Percentiles rank a stretch among this genome's conserved stretches.
phyloP scores from a whole-genome alignment of 345 rosid genomes.

The Ricinus communis region DNA sequence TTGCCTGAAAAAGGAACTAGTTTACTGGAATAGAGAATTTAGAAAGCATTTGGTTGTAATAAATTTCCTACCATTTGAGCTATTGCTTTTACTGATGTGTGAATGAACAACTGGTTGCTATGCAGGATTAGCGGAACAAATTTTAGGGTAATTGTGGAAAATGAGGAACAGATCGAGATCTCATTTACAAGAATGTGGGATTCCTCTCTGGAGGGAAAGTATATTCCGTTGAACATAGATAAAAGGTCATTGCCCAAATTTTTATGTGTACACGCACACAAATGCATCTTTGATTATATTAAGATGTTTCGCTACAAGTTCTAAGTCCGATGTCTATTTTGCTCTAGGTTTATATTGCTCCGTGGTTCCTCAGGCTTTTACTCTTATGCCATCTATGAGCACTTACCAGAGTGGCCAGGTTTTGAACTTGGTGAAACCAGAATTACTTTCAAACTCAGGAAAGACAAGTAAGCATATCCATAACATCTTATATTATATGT shows the following conservation, averaged over 20 bases:
- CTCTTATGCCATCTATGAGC: conserved; percentile 73
- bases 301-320: background rate
- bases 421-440: conserved; percentile 75
- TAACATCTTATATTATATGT: conserved; percentile 2
- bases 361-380: conserved; percentile 77
- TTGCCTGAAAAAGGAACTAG: background rate
- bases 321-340: conserved; percentile 22
- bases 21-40: too few relatives aligned
- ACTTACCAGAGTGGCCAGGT: conserved; percentile 75
- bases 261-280: background rate
- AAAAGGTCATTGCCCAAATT: conserved; percentile 32
- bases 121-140: conserved; percentile 38
- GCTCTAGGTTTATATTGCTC: conserved; percentile 19
- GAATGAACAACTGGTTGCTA: conserved; percentile 15
- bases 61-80: too few relatives aligned
- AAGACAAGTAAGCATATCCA: conserved; percentile 57
- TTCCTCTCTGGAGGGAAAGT: conserved; percentile 24
- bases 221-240: conserved; percentile 28
- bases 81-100: conserved; percentile 9
- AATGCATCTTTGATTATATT: background rate
- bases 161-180: conserved; percentile 34
- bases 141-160: conserved; percentile 22
- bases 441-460: conserved; percentile 75
- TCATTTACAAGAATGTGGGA: conserved; percentile 35
- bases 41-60: too few relatives aligned